Conservation (phyloP, 2,329 filamentous ascomycete species). For the Diplodia corticola region DNA sequence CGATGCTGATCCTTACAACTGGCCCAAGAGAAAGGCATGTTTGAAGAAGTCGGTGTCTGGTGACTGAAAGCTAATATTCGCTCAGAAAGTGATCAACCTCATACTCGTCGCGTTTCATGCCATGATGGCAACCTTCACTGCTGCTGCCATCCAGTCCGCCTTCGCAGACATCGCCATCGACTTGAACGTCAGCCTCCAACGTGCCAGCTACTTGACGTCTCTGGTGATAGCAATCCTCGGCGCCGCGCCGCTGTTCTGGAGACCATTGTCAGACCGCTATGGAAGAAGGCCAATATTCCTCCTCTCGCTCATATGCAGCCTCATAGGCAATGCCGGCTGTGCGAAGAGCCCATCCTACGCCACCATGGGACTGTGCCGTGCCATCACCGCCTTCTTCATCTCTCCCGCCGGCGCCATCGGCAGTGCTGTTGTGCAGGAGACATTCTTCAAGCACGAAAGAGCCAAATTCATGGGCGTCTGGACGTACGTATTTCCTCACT, state of each 20-base stretch:
- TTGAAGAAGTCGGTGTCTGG: not conserved
- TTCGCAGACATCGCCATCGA: constrained; percentile 57
- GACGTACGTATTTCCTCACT: constrained; percentile 40
- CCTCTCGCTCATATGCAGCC: constrained; percentile 49
- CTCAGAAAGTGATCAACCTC: constrained; percentile 55
- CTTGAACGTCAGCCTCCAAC: constrained; percentile 50
- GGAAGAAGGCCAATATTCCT: constrained; percentile 58
- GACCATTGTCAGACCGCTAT: constrained; percentile 55
- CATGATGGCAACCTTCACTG: constrained; percentile 58
- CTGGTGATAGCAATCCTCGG: constrained; percentile 57
- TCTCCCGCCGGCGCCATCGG: constrained; percentile 56
- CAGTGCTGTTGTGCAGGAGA: constrained; percentile 59
- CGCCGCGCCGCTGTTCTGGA: constrained; percentile 57
- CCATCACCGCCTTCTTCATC: constrained; percentile 58
- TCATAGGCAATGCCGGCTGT: constrained; percentile 56
- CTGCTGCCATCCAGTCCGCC: constrained; percentile 56
- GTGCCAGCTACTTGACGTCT: constrained; percentile 56
- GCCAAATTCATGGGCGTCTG: constrained; percentile 60
- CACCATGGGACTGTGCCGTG: constrained; percentile 54
- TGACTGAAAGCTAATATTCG: not conserved
- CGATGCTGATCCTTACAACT: constrained; percentile 58
- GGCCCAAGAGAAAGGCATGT: constrained; percentile 52
- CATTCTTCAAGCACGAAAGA: constrained; percentile 57
- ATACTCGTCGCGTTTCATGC: constrained; percentile 58
- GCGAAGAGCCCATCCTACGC: constrained; percentile 52